Evolutionary conservation across 768 basidiomycete genomes (phyloP).

Genomic region (Phylloporus scabripes): DNA sequence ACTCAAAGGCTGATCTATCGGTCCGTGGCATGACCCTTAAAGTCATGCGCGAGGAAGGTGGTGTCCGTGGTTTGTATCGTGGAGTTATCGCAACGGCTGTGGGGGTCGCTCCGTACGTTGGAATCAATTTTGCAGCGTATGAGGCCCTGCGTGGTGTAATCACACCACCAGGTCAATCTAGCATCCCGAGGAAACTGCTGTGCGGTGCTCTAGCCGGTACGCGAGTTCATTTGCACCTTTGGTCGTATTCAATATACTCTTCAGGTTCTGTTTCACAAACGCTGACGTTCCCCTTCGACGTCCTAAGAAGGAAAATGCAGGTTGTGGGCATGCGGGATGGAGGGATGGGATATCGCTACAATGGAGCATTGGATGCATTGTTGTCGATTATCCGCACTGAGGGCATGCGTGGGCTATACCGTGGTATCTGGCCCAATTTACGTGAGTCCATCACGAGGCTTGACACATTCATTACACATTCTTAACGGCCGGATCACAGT

Average conservation of each 20-base stretch:
- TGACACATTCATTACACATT: not conserved
- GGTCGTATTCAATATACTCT: conserved; percentile 3
- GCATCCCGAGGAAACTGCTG: conserved; percentile 58
- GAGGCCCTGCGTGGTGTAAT: conserved; percentile 72
- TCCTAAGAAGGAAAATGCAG: conserved; percentile 93
- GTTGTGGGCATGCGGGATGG: conserved; percentile 72
- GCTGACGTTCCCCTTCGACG: conserved; percentile 93
- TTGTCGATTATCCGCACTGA: conserved; percentile 63
- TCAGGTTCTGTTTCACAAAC: conserved; percentile 89
- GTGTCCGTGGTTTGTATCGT: conserved; percentile 78
- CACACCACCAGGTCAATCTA: conserved; percentile 78
- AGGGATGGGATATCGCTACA: conserved; percentile 60
- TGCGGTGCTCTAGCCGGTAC: conserved; percentile 86
- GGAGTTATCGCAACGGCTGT: conserved; percentile 80
- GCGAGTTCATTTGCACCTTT: conserved; percentile 9
- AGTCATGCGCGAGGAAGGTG: conserved; percentile 90
- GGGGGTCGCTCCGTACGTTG: conserved; percentile 86
- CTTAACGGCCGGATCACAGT: conserved; percentile 40
- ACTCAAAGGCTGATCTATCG: conserved; percentile 52
- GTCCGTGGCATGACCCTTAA: conserved; percentile 88
- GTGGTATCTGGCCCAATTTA: conserved; percentile 85
- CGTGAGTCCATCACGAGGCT: conserved; percentile 42
- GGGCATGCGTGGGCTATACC: conserved; percentile 72
- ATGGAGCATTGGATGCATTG: conserved; percentile 76
- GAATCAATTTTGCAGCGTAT: conserved; percentile 93